These are phyloP conservation scores for Decorospora gaudefroyi DNA, from an alignment of 2,329 filamentous ascomycete species.

Conservation along the genomic window DNA sequence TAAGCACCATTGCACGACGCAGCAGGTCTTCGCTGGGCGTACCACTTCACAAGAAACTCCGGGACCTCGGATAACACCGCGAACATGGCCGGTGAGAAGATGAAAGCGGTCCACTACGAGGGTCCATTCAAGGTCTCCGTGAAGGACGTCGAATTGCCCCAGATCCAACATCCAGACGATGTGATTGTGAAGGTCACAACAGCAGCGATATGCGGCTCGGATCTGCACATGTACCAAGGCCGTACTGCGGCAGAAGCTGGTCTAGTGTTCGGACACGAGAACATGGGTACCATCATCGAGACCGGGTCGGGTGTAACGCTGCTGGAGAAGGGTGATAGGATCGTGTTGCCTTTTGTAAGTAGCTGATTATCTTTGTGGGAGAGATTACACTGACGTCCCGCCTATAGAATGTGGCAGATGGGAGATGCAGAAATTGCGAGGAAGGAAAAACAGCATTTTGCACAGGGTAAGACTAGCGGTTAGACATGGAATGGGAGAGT, in stretches of 20 bases:
- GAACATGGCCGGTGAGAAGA: conserved; percentile 43
- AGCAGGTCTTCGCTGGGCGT: no score
- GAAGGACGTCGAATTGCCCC: conserved; percentile 62
- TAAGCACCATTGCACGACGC: neutral
- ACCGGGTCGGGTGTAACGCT: conserved; percentile 63
- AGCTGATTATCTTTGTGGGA: neutral
- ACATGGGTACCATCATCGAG: conserved; percentile 63
- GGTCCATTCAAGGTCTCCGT: conserved; percentile 66
- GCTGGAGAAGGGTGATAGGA: conserved; percentile 65
- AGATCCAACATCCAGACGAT: conserved; percentile 67
- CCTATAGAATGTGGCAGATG: conserved; percentile 17
- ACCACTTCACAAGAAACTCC: no score
- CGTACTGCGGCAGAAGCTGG: conserved; percentile 65
- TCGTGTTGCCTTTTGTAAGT: conserved; percentile 63
- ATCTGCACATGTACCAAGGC: conserved; percentile 66
- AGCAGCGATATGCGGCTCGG: conserved; percentile 61
- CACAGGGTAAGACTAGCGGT: conserved; percentile 53
- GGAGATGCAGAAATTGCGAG: conserved; percentile 65
- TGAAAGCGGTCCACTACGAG: conserved; percentile 68
- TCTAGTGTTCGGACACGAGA: conserved; percentile 66
- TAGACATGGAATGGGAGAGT: neutral
- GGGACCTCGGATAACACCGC: neutral
- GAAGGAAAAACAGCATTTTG: conserved; percentile 68
- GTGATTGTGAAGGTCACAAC: conserved; percentile 68
- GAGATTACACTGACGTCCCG: neutral